phyloP scores from a whole-genome alignment of 768 basidiomycete genomes.

The Russula dissimulans region DNA sequence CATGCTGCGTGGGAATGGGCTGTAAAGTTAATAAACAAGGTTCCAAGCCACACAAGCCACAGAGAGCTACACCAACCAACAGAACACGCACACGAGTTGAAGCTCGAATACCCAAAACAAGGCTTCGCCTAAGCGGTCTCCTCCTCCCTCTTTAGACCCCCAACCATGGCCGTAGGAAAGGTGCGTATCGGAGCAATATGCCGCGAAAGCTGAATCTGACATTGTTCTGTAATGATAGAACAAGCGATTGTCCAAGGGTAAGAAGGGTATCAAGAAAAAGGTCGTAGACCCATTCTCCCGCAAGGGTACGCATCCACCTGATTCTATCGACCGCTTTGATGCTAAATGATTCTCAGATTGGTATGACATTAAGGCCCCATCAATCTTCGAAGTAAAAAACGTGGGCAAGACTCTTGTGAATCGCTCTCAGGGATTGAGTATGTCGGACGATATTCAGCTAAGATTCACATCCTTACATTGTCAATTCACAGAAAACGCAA shows the following conservation, averaged over 20 bases:
- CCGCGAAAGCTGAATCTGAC: background rate
- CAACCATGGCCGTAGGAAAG: constrained; percentile 84
- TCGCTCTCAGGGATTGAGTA: constrained; percentile 95
- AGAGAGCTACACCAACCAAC: constrained; percentile 12
- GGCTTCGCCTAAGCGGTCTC: constrained; percentile 41
- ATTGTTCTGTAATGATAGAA: constrained; percentile 45
- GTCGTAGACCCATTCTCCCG: constrained; percentile 99
- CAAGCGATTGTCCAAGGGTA: constrained; percentile 96
- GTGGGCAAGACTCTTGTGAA: constrained; percentile 99
- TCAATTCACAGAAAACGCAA: constrained; percentile 75
- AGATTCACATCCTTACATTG: constrained; percentile 13
- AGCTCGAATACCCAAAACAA: constrained; percentile 31
- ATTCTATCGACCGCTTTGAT: background rate
- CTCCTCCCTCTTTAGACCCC: constrained; percentile 28
- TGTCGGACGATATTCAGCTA: constrained; percentile 30
- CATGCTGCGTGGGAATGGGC: constrained; percentile 21
- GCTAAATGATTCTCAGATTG: constrained; percentile 53
- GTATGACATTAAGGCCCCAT: constrained; percentile 99
- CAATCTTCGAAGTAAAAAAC: constrained; percentile 92
- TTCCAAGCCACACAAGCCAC: constrained; percentile 47
- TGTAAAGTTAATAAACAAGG: constrained; percentile 48
- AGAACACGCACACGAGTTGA: constrained; percentile 8
- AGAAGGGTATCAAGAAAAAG: constrained; percentile 99
- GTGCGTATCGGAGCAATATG: constrained; percentile 32
- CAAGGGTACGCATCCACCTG: constrained; percentile 60